A percentile compares a stretch with the other conserved stretches of the same genome.
Conservation (phyloP, 371 early-diverging fungal genomes). For the Syncephalastrum contaminatum region DNA sequence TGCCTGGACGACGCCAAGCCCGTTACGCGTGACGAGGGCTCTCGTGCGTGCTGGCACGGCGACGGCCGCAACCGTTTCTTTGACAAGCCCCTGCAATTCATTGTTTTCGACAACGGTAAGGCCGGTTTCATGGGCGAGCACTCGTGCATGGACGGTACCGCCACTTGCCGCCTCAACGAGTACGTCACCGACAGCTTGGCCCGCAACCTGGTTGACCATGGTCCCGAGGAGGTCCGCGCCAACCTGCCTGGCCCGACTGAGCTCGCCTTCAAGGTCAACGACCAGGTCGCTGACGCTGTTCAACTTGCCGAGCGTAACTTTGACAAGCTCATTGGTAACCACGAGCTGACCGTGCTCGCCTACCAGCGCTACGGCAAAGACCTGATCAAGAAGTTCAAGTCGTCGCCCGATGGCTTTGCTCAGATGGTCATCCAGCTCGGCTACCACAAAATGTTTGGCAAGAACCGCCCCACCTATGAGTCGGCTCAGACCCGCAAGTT, state of each 20-base stretch:
- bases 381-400: constrained; percentile 84
- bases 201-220: constrained; percentile 65
- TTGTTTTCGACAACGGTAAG: constrained; percentile 94
- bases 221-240: constrained; percentile 42
- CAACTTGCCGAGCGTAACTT: constrained; percentile 68
- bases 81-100: constrained; percentile 91
- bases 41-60: constrained; percentile 89
- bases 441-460: constrained; percentile 87
- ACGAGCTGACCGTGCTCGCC: constrained; percentile 81
- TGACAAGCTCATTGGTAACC: constrained; percentile 66
- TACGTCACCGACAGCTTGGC: constrained; percentile 47
- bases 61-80: constrained; percentile 94
- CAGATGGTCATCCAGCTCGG: constrained; percentile 97
- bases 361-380: constrained; percentile 91
- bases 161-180: constrained; percentile 79
- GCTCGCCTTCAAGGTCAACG: constrained; percentile 69
- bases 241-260: constrained; percentile 63
- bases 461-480: constrained; percentile 85
- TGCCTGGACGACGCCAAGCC: constrained; percentile 87
- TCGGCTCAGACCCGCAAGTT: constrained; percentile 89
- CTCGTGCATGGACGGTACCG: constrained; percentile 97
- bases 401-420: constrained; percentile 90
- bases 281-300: constrained; percentile 55
- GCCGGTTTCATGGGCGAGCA: constrained; percentile 97
- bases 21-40: constrained; percentile 80